Evolutionary conservation across 495 filamentous ascomycete species (phyloP).

Genomic region (Hapsidospora chrysogenum): DNA sequence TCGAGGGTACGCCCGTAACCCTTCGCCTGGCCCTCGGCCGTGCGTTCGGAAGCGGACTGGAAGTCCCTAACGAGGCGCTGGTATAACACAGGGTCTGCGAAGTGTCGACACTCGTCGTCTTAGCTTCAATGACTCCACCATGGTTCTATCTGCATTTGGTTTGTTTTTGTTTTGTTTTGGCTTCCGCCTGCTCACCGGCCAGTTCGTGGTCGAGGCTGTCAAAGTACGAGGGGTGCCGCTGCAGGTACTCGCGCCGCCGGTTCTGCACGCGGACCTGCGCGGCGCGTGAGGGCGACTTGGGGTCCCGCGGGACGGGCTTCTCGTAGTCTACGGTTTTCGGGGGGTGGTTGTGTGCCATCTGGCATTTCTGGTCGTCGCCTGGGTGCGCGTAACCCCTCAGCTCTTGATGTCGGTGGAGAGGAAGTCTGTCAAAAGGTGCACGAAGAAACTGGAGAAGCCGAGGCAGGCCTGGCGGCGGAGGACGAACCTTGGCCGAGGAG

Average conservation of each 20-base stretch:
- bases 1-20: constrained; percentile 61
- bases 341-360: no score
- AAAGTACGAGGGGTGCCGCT: constrained; percentile 22
- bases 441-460: no score
- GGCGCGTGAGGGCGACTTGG: constrained; percentile 12
- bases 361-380: no score
- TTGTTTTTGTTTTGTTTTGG: neutral
- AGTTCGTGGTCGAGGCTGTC: constrained; percentile 24
- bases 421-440: no score
- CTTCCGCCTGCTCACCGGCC: constrained; percentile 13
- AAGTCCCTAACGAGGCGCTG: constrained; percentile 66
- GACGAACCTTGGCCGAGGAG: no score
- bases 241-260: constrained; percentile 24
- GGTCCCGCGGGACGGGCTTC: constrained; percentile 21
- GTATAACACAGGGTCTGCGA: constrained; percentile 60
- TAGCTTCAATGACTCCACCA: neutral
- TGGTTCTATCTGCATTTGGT: constrained; percentile 12
- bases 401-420: no score
- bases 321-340: no score
- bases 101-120: neutral
- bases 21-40: constrained; percentile 50
- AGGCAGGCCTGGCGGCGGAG: no score
- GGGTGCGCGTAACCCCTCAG: no score
- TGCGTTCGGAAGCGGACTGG: constrained; percentile 54
- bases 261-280: constrained; percentile 22